Conservation (phyloP, 2,329 filamentous ascomycete genomes). For the Beauveria australis region DNA sequence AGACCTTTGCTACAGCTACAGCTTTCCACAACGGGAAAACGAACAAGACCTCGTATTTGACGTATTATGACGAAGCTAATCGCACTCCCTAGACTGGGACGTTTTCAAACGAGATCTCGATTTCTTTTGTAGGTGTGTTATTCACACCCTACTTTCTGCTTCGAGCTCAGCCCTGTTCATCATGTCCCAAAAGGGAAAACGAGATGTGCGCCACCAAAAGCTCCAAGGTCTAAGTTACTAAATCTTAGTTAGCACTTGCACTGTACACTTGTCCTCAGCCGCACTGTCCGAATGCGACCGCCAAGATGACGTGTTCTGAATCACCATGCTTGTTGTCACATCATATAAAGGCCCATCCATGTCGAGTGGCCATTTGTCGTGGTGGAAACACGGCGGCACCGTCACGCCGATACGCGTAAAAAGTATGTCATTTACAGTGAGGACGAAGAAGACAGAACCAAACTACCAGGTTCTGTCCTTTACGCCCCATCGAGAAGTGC, state of each 20-base stretch:
- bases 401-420: background rate
- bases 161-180: background rate
- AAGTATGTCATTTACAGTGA: background rate
- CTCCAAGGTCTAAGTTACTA: background rate
- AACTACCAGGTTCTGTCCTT: conserved; percentile 6
- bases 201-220: conserved; percentile 6
- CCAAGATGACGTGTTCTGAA: background rate
- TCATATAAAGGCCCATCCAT: background rate
- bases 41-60: too few relatives aligned
- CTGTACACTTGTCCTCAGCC: background rate
- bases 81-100: too few relatives aligned
- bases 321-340: background rate
- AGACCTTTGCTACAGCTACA: too few relatives aligned
- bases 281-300: background rate
- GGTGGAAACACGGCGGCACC: background rate
- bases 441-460: background rate
- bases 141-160: too few relatives aligned
- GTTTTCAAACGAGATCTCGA: too few relatives aligned
- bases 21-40: too few relatives aligned
- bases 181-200: conserved; percentile 16
- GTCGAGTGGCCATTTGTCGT: background rate
- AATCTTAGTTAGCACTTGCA: background rate
- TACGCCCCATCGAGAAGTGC: conserved; percentile 1
- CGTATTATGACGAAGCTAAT: too few relatives aligned
- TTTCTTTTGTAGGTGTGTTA: too few relatives aligned